These are phyloP conservation scores for Thalia dealbata DNA, from an alignment of 176 grass and related monocot species.

Conservation along the genomic window DNA sequence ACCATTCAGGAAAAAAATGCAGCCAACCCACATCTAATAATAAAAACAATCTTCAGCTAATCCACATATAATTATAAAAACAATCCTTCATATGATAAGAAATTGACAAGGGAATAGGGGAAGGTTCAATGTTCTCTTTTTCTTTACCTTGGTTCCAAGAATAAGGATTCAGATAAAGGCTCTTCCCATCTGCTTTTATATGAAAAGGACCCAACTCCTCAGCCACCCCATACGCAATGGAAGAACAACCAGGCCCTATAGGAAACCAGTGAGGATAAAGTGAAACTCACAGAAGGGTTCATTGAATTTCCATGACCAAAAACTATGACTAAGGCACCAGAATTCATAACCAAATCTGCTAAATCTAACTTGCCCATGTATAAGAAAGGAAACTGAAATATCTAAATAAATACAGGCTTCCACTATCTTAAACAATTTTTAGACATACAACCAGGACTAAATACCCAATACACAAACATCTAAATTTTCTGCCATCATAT, in stretches of 20 bases:
- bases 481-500: not conserved
- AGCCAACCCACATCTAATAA: not conserved
- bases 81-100: not conserved
- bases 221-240: slow-evolving; percentile 78
- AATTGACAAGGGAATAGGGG: slow-evolving; percentile 7
- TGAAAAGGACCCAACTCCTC: slow-evolving; percentile 98
- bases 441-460: not conserved
- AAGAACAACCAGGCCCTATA: slow-evolving; percentile 86
- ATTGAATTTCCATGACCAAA: not conserved
- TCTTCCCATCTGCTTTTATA: slow-evolving; percentile 74
- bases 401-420: not conserved
- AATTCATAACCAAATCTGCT: not conserved
- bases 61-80: not conserved
- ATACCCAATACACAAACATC: not conserved
- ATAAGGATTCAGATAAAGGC: slow-evolving; percentile 67
- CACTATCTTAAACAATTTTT: not conserved
- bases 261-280: not conserved
- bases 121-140: not conserved
- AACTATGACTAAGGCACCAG: not conserved
- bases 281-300: not conserved
- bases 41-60: not conserved
- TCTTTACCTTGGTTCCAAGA: slow-evolving; percentile 90
- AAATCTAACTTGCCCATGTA: no score
- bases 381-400: not conserved
- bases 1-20: not conserved